Base-by-base conservation (phyloP, 108 stramenopile genomes). In the Stephanodiscus triporus region DNA sequence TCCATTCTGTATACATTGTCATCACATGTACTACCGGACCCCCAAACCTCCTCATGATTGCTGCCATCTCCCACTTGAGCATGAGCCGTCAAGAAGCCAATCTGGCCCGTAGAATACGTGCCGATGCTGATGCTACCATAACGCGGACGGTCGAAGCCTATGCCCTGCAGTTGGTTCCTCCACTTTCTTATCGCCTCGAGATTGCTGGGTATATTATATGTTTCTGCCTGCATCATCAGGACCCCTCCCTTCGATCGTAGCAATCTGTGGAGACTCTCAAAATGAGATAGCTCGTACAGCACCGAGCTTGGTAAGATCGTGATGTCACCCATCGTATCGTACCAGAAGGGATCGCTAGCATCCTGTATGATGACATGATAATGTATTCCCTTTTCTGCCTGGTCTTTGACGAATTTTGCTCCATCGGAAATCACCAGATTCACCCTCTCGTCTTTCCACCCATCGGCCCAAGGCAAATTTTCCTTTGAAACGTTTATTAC, bases 331-430 rank as follows among this genome's bases (percentile, higher is more conserved):
- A 84, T 81, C 11, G 63, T 37, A n/a, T 82, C 85, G 11, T 80
- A 72, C 47, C 75, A 80, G 70, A 82, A 93, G 6, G 89, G 92
- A 83, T 93, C 92, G 11, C 82, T 84, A 0, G 88, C 86, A 78
- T 93, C 92, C 74, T 93, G 92, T 63, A 93, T 79, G 58, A 93
- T 91, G 9, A 90, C 85, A 80, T 93, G 88, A 70, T 93, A 93
- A 19, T 57, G 73, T 24, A 49, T 42, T 57, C 75, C 50, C 63
- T 38, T 66, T n/a, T 66, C 30, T 1, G 50, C 77, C 69, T 78
- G 77, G 2, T 80, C 67, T 37, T 48, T 51, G 1, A 89, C 81
- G 75, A 89, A 93, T 36, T 68, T 56, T n/a, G 92, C 90, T 9
- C 92, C 92, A 71, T 93, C 90, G 14, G 72, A 68, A 48, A 93